Evolutionary conservation across 495 filamentous ascomycete genomes (phyloP).

Genomic region (Cercophora sp.): DNA sequence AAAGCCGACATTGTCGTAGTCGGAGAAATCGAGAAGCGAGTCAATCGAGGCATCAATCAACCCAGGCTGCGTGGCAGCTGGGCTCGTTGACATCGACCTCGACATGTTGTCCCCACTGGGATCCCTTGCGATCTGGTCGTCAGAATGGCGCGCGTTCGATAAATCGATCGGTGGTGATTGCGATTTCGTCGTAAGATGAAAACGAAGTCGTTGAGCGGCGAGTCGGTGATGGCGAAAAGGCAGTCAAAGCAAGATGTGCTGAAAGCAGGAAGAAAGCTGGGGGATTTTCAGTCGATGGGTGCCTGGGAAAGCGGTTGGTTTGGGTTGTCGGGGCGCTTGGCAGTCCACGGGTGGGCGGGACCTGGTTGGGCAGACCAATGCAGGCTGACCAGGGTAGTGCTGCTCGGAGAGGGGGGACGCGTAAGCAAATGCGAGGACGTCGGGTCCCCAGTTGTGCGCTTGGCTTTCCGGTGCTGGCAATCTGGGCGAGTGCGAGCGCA

Average conservation of each 20-base stretch:
- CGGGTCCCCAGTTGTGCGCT: slow-evolving; percentile 15
- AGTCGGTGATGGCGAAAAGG: neutral
- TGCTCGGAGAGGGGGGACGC: slow-evolving; percentile 33
- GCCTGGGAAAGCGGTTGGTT: slow-evolving; percentile 20
- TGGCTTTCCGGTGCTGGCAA: slow-evolving; percentile 5
- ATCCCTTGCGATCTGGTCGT: slow-evolving; percentile 3
- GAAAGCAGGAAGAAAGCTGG: slow-evolving; percentile 21
- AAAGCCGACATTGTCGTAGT: slow-evolving; percentile 42
- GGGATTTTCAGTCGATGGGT: slow-evolving; percentile 34
- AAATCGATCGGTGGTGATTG: slow-evolving; percentile 5
- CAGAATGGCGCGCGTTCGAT: neutral
- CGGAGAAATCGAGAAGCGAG: slow-evolving; percentile 43
- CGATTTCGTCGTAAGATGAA: neutral
- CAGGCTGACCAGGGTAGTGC: slow-evolving; percentile 22
- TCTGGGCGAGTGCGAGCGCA: slow-evolving; percentile 10
- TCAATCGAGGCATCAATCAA: slow-evolving; percentile 22
- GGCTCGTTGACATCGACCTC: slow-evolving; percentile 27
- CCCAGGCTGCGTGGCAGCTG: slow-evolving; percentile 17
- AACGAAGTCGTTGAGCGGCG: neutral
- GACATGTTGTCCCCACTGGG: slow-evolving; percentile 15
- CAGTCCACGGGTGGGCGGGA: slow-evolving; percentile 21
- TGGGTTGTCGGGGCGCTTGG: slow-evolving; percentile 26
- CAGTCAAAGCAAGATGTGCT: slow-evolving; percentile 7
- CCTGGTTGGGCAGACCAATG: slow-evolving; percentile 27
- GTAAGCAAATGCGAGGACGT: slow-evolving; percentile 35